phyloP scores from a whole-genome alignment of 2,329 filamentous ascomycete species.

The Alternaria sp. region DNA sequence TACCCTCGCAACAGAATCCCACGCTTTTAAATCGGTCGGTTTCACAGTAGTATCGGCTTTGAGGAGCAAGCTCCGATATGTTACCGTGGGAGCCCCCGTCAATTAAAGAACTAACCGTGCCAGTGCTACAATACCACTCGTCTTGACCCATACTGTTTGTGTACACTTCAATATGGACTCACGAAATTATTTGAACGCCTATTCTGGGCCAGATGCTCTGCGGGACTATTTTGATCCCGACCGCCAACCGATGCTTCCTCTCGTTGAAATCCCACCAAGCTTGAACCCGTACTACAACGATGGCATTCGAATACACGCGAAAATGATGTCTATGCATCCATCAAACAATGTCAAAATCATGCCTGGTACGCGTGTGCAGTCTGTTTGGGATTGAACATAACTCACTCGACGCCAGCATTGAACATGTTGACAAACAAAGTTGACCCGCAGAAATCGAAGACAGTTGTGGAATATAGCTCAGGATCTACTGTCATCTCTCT shows the following conservation, averaged over 20 bases:
- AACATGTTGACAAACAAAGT: constrained; percentile 32
- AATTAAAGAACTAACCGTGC: constrained; percentile 6
- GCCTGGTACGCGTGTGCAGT: constrained; percentile 56
- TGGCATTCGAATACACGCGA: constrained; percentile 70
- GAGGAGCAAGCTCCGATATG: constrained; percentile 1
- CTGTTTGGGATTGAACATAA: neutral
- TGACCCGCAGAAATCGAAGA: constrained; percentile 24
- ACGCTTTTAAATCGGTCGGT: neutral
- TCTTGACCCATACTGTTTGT: neutral
- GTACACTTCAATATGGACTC: constrained; percentile 16
- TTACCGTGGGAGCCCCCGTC: neutral
- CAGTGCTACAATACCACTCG: neutral
- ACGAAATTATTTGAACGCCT: constrained; percentile 59
- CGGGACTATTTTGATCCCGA: constrained; percentile 69
- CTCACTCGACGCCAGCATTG: constrained; percentile 18
- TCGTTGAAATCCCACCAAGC: constrained; percentile 66
- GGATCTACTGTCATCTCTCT: constrained; percentile 36
- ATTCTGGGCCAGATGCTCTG: constrained; percentile 65
- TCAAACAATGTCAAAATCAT: constrained; percentile 72
- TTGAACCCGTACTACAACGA: constrained; percentile 66
- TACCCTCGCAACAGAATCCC: neutral
- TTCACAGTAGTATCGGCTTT: neutral
- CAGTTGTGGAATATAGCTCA: constrained; percentile 33
- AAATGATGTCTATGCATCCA: constrained; percentile 71
- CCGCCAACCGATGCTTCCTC: constrained; percentile 64